Conservation (phyloP, 2,329 filamentous ascomycete species). For the Colletotrichum zoysiae region DNA sequence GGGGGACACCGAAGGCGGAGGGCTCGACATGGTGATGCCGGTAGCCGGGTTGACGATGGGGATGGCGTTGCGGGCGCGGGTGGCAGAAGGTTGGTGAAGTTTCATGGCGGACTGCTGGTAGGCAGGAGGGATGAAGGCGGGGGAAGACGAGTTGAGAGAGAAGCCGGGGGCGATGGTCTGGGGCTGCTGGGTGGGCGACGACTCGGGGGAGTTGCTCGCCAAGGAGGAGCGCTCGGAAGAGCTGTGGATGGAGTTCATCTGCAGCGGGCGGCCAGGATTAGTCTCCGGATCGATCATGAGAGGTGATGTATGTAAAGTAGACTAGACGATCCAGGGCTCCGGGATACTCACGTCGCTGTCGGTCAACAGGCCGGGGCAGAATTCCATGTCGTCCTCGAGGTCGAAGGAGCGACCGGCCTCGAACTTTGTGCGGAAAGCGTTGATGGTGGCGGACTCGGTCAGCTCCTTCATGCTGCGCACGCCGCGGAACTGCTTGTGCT, state of each 20-base stretch:
- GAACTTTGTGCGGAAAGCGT: conserved; percentile 86
- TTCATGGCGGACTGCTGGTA: conserved; percentile 79
- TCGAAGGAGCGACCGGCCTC: conserved; percentile 95
- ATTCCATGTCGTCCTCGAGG: conserved; percentile 94
- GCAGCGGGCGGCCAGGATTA: conserved; percentile 51
- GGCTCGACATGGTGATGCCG: conserved; percentile 88
- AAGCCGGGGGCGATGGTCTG: conserved; percentile 83
- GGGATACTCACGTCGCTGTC: conserved; percentile 85
- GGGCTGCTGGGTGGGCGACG: conserved; percentile 90
- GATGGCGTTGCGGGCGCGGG: conserved; percentile 92
- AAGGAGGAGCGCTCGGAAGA: conserved; percentile 94
- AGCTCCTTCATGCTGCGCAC: conserved; percentile 89
- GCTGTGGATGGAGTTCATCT: conserved; percentile 93
- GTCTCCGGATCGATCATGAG: conserved; percentile 30
- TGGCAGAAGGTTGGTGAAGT: conserved; percentile 90
- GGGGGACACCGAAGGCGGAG: conserved; percentile 79
- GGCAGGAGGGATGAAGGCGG: conserved; percentile 73
- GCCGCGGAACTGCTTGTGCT: conserved; percentile 87
- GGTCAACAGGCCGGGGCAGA: conserved; percentile 91
- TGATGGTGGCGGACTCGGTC: conserved; percentile 80
- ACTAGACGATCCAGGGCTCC: conserved; percentile 19
- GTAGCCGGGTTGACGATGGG: conserved; percentile 97
- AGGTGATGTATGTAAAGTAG: neutral
- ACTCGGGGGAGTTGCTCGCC: conserved; percentile 92
- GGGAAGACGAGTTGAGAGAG: conserved; percentile 76